phyloP scores from a whole-genome alignment of 2,329 filamentous ascomycete genomes.

The Venturia pyrina region DNA sequence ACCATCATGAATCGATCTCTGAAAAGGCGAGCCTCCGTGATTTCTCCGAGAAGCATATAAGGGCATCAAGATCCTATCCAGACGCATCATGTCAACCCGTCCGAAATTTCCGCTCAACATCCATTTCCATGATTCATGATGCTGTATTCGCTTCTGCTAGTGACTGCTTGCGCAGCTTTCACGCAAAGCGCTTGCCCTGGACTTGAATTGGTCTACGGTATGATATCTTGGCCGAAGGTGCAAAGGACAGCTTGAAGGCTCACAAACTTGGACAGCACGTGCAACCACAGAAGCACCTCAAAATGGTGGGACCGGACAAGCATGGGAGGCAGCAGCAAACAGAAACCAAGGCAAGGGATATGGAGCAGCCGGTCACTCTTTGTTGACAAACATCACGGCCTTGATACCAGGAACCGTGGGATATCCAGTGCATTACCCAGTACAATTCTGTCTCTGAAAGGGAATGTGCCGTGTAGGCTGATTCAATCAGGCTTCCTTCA shows the following conservation, averaged over 20 bases:
- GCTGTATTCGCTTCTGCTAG: background rate
- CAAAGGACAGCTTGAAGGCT: background rate
- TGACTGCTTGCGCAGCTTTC: background rate
- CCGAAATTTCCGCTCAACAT: background rate
- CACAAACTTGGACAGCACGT: constrained; percentile 1
- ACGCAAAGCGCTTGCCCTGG: background rate
- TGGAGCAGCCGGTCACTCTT: constrained; percentile 8
- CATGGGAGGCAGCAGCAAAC: constrained; percentile 5
- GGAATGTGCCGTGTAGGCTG: too few relatives aligned
- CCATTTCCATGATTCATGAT: background rate
- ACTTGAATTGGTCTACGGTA: constrained; percentile 12
- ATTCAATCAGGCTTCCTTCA: constrained; percentile 5
- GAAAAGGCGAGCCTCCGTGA: background rate
- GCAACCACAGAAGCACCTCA: constrained; percentile 3
- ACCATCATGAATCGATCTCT: background rate
- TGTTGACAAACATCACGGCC: constrained; percentile 21
- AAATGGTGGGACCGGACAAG: background rate
- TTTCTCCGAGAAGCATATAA: background rate
- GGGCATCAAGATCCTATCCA: background rate
- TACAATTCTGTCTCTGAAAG: background rate
- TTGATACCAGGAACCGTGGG: constrained; percentile 27
- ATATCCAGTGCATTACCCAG: constrained; percentile 13
- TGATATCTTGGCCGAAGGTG: background rate
- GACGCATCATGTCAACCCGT: background rate
- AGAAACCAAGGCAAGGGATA: constrained; percentile 5